These are phyloP conservation scores for Hordeum marinum DNA, from an alignment of 176 grass and related monocot species.

Conservation along the genomic window DNA sequence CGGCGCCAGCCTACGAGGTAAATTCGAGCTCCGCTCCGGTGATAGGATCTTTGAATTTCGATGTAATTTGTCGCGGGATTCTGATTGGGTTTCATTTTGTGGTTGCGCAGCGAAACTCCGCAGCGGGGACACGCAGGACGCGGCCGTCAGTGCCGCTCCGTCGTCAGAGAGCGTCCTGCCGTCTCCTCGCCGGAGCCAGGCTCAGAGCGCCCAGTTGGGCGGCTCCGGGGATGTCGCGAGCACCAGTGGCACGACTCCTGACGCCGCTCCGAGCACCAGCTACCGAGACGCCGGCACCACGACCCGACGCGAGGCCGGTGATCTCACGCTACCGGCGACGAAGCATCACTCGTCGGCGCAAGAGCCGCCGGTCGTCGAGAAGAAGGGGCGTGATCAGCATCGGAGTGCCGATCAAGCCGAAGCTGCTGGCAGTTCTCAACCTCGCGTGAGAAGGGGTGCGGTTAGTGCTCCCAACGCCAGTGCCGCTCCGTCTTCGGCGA, in stretches of 20 bases:
- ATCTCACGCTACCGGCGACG: neutral
- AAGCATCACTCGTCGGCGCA: neutral
- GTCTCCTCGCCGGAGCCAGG: conserved; percentile 1
- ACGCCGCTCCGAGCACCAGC: neutral
- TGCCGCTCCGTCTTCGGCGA: neutral
- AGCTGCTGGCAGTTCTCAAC: neutral
- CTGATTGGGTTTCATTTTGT: conserved; percentile 18
- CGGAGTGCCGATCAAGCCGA: neutral
- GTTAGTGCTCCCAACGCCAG: neutral
- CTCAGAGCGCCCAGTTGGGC: neutral
- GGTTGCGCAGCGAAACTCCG: conserved; percentile 45
- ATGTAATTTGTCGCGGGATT: neutral
- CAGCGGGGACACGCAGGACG: neutral
- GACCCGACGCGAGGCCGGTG: neutral
- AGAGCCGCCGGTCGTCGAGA: neutral
- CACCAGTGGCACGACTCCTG: neutral
- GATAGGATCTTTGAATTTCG: neutral
- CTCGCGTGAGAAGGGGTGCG: neutral
- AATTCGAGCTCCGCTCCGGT: neutral
- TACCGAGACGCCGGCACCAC: neutral
- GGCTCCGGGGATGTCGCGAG: neutral
- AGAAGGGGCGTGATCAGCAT: neutral
- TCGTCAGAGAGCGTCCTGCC: neutral
- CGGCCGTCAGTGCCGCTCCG: neutral
- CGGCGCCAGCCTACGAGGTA: conserved; percentile 63